phyloP scores from a whole-genome alignment of 192 early-diverging fungal species.

The Helicostylum pulchrum region DNA sequence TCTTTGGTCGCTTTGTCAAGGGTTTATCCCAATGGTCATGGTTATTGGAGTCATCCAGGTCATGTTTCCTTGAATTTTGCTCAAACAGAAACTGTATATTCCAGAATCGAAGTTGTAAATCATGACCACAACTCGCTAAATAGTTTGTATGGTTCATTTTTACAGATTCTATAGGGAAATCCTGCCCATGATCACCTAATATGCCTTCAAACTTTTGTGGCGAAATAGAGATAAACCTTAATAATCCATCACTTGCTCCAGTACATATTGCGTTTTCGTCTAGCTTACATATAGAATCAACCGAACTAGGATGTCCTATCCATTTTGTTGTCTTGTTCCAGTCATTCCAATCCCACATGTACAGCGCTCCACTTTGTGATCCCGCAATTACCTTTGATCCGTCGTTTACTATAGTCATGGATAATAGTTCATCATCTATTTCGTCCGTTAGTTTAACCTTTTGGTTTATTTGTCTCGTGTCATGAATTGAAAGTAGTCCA shows the following conservation, averaged over 20 bases:
- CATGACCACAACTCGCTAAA: constrained; percentile 87
- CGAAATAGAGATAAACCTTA: constrained; percentile 74
- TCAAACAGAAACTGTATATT: constrained; percentile 63
- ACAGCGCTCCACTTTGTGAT: constrained; percentile 83
- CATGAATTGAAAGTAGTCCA: constrained; percentile 85
- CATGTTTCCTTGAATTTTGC: not conserved
- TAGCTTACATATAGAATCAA: constrained; percentile 82
- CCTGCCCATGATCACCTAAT: constrained; percentile 79
- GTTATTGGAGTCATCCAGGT: not conserved
- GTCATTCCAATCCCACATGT: constrained; percentile 83
- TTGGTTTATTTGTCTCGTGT: constrained; percentile 78
- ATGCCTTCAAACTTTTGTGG: constrained; percentile 85
- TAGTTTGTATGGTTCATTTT: constrained; percentile 62
- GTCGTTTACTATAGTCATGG: constrained; percentile 69
- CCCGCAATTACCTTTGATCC: constrained; percentile 85
- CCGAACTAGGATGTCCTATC: constrained; percentile 89
- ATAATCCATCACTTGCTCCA: constrained; percentile 90
- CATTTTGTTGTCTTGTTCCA: constrained; percentile 86
- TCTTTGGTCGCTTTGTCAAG: constrained; percentile 10
- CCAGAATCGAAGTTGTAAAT: constrained; percentile 88
- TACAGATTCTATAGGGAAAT: constrained; percentile 88
- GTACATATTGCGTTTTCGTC: constrained; percentile 84
- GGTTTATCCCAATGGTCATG: not conserved
- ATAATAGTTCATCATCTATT: constrained; percentile 93
- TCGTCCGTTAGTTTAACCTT: constrained; percentile 77